Evolutionary conservation across 805 yeast species (phyloP).

Genomic region (Hanseniaspora hatyaiensis): DNA sequence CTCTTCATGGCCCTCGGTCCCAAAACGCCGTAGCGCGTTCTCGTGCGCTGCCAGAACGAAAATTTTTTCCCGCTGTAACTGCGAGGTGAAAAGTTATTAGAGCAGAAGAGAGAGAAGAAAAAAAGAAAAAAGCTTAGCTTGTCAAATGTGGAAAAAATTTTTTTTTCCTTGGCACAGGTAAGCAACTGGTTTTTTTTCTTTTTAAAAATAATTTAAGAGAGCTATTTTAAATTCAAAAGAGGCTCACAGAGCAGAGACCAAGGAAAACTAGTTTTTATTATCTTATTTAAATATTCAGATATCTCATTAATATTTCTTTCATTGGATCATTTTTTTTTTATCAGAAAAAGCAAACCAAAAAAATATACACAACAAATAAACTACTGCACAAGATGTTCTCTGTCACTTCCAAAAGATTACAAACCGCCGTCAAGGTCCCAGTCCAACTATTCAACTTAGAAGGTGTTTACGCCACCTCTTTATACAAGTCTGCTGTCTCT

Average conservation of each 20-base stretch:
- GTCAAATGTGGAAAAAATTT: too few relatives aligned
- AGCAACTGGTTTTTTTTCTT: too few relatives aligned
- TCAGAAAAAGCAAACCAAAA: too few relatives aligned
- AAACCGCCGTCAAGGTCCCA: conserved; percentile 74
- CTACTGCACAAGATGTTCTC: conserved; percentile 36
- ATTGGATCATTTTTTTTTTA: not conserved
- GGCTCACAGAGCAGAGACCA: not conserved
- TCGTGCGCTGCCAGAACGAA: too few relatives aligned
- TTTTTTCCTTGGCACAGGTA: too few relatives aligned
- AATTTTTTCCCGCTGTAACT: too few relatives aligned
- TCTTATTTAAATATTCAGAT: not conserved
- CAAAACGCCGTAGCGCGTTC: too few relatives aligned
- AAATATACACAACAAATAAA: not conserved
- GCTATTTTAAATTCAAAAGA: not conserved
- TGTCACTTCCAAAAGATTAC: conserved; percentile 54
- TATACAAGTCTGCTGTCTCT: conserved; percentile 83
- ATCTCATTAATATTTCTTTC: conserved; percentile 1
- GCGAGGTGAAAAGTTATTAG: too few relatives aligned
- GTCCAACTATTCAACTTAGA: conserved; percentile 89
- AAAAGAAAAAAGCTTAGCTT: too few relatives aligned
- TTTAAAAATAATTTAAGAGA: too few relatives aligned
- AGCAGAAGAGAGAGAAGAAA: too few relatives aligned
- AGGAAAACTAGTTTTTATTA: conserved; percentile 4
- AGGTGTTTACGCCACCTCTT: conserved; percentile 93
- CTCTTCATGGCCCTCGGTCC: too few relatives aligned